Evolutionary conservation across 208 protist genomes (phyloP).

Genomic region (Trypanosoma cruzi): DNA sequence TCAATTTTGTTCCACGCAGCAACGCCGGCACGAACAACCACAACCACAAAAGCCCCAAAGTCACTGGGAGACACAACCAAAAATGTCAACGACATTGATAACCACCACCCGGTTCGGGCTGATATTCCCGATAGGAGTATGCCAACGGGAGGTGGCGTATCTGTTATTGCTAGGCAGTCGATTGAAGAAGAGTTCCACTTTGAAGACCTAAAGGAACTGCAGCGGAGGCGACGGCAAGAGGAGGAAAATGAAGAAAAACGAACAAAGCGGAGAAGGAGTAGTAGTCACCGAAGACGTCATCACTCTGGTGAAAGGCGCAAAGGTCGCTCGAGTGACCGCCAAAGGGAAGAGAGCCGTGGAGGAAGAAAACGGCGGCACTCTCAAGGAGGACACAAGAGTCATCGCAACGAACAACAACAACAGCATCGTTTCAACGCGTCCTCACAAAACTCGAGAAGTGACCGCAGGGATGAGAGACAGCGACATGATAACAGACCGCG

Average conservation of each 20-base stretch:
- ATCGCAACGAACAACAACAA: constrained; percentile 3
- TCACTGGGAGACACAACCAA: too few species aligned
- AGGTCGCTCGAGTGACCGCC: constrained; percentile 17
- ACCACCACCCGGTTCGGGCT: background rate
- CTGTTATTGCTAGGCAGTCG: background rate
- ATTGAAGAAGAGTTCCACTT: constrained; percentile 25
- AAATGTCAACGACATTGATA: constrained; percentile 1
- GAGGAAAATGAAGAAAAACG: constrained; percentile 26
- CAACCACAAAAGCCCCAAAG: too few species aligned
- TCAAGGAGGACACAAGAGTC: constrained; percentile 2
- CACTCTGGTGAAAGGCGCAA: constrained; percentile 12
- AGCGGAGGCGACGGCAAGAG: constrained; percentile 25
- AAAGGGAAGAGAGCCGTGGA: constrained; percentile 6
- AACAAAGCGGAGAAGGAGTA: constrained; percentile 25
- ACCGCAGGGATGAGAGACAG: constrained; percentile 19
- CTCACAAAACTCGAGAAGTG: constrained; percentile 7
- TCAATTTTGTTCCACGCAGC: background rate
- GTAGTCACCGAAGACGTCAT: constrained; percentile 21
- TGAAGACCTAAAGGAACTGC: constrained; percentile 29
- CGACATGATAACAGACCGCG: constrained; percentile 8
- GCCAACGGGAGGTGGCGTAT: background rate
- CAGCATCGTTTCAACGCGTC: background rate
- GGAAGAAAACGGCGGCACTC: constrained; percentile 3
- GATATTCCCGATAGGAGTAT: background rate
- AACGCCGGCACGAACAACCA: background rate